Evolutionary conservation across 768 basidiomycete species (phyloP).

Genomic region (Auricularia sp.): DNA sequence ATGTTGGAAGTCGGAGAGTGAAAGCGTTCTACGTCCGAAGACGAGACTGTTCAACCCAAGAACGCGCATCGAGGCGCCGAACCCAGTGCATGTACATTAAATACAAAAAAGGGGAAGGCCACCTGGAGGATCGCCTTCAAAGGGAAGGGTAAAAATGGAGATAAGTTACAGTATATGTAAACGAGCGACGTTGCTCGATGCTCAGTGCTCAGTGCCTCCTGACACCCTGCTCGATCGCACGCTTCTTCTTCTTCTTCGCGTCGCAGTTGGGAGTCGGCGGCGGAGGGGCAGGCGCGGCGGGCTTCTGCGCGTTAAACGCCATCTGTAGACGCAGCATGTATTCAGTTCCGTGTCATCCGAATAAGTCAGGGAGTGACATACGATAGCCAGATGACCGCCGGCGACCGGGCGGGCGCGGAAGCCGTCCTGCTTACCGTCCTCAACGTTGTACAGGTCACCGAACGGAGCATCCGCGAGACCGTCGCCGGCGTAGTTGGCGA

Average conservation of each 20-base stretch:
- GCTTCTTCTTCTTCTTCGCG: neutral
- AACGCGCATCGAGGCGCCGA: too few species aligned
- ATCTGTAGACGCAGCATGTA: neutral
- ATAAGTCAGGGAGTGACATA: neutral
- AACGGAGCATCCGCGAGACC: slow-evolving; percentile 31
- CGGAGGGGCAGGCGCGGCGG: neutral
- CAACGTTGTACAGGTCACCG: slow-evolving; percentile 47
- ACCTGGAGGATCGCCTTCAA: too few species aligned
- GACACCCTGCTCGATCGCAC: neutral
- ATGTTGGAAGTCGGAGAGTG: too few species aligned
- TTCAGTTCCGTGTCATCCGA: neutral
- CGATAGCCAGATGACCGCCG: slow-evolving; percentile 5
- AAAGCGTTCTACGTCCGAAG: too few species aligned
- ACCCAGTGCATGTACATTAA: too few species aligned
- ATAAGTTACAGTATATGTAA: too few species aligned
- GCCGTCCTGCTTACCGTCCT: slow-evolving; percentile 33
- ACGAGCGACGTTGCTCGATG: too few species aligned
- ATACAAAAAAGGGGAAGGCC: too few species aligned
- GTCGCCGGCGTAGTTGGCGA: slow-evolving; percentile 39
- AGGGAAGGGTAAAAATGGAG: too few species aligned
- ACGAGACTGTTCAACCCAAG: too few species aligned
- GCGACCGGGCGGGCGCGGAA: slow-evolving; percentile 40
- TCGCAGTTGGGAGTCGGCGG: neutral
- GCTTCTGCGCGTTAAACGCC: neutral
- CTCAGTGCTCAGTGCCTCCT: neutral